Evolutionary conservation across 2,329 filamentous ascomycete species (phyloP).

Genomic region (Aspergillus cejpii): DNA sequence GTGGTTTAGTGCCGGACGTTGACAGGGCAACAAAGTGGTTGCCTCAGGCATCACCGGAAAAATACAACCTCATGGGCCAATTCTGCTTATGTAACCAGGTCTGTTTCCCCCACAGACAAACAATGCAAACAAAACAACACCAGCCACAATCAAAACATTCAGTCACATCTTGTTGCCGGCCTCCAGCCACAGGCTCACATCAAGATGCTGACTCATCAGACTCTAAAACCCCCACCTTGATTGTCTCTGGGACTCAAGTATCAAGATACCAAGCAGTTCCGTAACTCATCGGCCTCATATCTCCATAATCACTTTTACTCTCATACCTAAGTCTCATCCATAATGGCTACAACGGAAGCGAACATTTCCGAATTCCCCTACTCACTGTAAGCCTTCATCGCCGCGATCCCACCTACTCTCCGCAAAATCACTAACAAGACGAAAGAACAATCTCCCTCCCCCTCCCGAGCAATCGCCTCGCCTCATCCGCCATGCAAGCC

Average conservation of each 20-base stretch:
- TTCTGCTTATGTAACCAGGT: slow-evolving; percentile 9
- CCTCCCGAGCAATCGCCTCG: slow-evolving; percentile 72
- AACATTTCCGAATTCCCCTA: slow-evolving; percentile 32
- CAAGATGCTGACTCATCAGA: neutral
- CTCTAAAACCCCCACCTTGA: neutral
- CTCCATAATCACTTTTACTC: neutral
- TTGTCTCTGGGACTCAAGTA: neutral
- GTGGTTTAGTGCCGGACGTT: slow-evolving; percentile 32
- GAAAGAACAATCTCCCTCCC: slow-evolving; percentile 67
- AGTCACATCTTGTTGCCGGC: neutral
- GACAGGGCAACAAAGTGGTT: slow-evolving; percentile 33
- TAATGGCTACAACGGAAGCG: slow-evolving; percentile 19
- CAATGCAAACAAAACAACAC: slow-evolving; percentile 9
- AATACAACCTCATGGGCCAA: slow-evolving; percentile 1
- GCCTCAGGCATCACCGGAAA: slow-evolving; percentile 24
- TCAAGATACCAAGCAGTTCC: slow-evolving; percentile 1
- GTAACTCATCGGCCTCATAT: slow-evolving; percentile 6
- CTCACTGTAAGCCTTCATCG: slow-evolving; percentile 29
- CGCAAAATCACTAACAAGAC: slow-evolving; percentile 3
- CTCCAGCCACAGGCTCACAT: neutral
- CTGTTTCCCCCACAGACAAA: slow-evolving; percentile 7
- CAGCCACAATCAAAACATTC: neutral
- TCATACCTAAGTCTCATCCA: neutral
- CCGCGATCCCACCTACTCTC: slow-evolving; percentile 4
- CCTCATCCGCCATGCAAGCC: slow-evolving; percentile 65